A percentile compares a stretch with the other conserved stretches of the same genome.
Evolutionary conservation across 352 stramenopile species (phyloP).

Genomic region (Globisporangium heterothallicum): DNA sequence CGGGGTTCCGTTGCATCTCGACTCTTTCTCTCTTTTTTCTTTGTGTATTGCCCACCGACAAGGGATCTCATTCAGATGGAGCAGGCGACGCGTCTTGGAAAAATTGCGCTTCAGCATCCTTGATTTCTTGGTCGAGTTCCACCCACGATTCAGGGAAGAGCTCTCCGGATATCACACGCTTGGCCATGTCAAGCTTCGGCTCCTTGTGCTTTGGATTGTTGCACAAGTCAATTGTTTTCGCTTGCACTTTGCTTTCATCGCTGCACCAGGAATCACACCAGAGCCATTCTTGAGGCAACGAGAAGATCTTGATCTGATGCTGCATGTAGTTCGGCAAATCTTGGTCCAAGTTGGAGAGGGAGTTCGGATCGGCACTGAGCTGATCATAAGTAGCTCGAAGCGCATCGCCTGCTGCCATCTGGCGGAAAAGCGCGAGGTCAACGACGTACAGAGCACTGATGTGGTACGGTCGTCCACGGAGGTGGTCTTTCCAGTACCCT

Average conservation of each 20-base stretch:
- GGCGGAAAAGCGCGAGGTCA: conserved; percentile 94
- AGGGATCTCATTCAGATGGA: background rate
- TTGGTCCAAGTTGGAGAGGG: conserved; percentile 98
- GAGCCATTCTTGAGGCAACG: conserved; percentile 97
- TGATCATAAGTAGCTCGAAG: conserved; percentile 96
- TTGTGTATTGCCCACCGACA: too few relatives aligned
- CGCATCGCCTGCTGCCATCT: conserved; percentile 93
- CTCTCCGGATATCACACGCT: conserved; percentile 95
- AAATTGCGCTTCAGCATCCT: conserved; percentile 47
- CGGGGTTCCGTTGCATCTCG: background rate
- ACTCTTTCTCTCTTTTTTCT: background rate
- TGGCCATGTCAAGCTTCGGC: conserved; percentile 99
- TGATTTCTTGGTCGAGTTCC: conserved; percentile 97
- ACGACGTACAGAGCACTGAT: conserved; percentile 99
- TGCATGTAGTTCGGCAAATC: conserved; percentile 99
- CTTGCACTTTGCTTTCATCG: conserved; percentile 94
- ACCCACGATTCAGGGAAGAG: conserved; percentile 98
- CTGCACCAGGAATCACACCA: conserved; percentile 99
- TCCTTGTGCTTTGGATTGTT: conserved; percentile 99
- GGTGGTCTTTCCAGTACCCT: conserved; percentile 98
- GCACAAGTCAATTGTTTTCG: conserved; percentile 99
- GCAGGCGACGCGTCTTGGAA: background rate
- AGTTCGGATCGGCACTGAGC: conserved; percentile 97
- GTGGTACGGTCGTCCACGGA: conserved; percentile 97
- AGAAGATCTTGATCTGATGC: conserved; percentile 96